Conservation (phyloP, 1,284 basidiomycete genomes). For the Hortiboletus rubellus region DNA sequence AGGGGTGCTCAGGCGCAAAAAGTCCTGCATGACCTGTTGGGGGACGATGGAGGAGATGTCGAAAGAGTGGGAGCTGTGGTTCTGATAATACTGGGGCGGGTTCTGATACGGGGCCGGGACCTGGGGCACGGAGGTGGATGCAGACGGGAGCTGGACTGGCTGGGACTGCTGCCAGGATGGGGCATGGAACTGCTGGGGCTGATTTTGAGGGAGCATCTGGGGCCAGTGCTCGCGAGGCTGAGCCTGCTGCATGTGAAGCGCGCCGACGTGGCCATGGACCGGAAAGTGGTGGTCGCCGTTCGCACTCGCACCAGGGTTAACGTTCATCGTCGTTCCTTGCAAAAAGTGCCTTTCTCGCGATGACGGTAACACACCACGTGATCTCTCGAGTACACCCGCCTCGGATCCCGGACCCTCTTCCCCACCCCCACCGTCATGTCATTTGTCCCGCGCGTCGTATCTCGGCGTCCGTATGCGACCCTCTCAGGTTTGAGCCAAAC, state of each 20-base stretch:
- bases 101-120: slow-evolving; percentile 24
- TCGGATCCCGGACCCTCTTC: slow-evolving; percentile 9
- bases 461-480: slow-evolving; percentile 45
- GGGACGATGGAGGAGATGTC: slow-evolving; percentile 41
- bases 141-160: slow-evolving; percentile 15
- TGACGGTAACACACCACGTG: slow-evolving; percentile 8
- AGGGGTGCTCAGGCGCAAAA: slow-evolving; percentile 51
- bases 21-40: slow-evolving; percentile 54
- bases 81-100: slow-evolving; percentile 25
- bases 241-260: slow-evolving; percentile 18
- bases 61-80: slow-evolving; percentile 6
- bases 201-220: slow-evolving; percentile 24
- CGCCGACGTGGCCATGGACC: slow-evolving; percentile 1
- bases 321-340: slow-evolving; percentile 19
- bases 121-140: slow-evolving; percentile 17
- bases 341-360: background rate
- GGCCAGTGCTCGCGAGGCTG: slow-evolving; percentile 25
- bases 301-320: background rate
- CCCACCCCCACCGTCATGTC: slow-evolving; percentile 35
- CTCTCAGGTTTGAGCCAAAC: slow-evolving; percentile 51
- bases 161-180: slow-evolving; percentile 29
- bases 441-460: slow-evolving; percentile 22
- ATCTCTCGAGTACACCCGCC: background rate
- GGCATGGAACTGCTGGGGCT: slow-evolving; percentile 23
- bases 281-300: slow-evolving; percentile 24